phyloP scores from a whole-genome alignment of 1,139 yeast genomes.

The Blastobotrys serpentis region DNA sequence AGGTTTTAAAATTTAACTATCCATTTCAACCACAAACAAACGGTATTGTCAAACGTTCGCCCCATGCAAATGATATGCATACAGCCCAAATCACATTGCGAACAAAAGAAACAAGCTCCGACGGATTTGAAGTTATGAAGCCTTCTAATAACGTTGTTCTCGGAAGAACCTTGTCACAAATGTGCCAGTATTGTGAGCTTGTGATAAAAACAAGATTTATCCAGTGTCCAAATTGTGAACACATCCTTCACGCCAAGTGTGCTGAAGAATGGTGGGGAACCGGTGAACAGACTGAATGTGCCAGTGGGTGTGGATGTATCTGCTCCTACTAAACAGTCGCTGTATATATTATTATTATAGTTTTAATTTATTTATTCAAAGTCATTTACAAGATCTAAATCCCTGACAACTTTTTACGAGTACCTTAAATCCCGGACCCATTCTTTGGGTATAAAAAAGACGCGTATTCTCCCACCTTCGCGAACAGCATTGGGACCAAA shows the following conservation, averaged over 20 bases:
- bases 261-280: conserved; percentile 77
- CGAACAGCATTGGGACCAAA: conserved; percentile 1
- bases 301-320: conserved; percentile 87
- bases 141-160: conserved; percentile 18
- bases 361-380: neutral
- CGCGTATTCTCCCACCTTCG: neutral
- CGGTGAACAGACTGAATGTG: conserved; percentile 58
- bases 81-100: conserved; percentile 32
- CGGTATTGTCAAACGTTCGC: neutral
- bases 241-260: conserved; percentile 74
- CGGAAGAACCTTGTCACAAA: conserved; percentile 23
- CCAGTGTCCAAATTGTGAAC: conserved; percentile 73
- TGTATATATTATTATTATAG: neutral
- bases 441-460: neutral
- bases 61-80: conserved; percentile 20
- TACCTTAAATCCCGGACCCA: neutral
- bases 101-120: conserved; percentile 31
- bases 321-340: conserved; percentile 42
- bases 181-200: conserved; percentile 62
- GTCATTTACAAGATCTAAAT: too few relatives aligned
- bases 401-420: too few relatives aligned
- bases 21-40: conserved; percentile 17
- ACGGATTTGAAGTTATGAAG: conserved; percentile 24
- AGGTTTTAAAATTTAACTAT: conserved; percentile 70
- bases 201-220: conserved; percentile 60